Percentiles rank a stretch among this genome's conserved stretches.
Evolutionary conservation across 2,329 filamentous ascomycete genomes (phyloP).

Genomic region (Venturia carpophila): DNA sequence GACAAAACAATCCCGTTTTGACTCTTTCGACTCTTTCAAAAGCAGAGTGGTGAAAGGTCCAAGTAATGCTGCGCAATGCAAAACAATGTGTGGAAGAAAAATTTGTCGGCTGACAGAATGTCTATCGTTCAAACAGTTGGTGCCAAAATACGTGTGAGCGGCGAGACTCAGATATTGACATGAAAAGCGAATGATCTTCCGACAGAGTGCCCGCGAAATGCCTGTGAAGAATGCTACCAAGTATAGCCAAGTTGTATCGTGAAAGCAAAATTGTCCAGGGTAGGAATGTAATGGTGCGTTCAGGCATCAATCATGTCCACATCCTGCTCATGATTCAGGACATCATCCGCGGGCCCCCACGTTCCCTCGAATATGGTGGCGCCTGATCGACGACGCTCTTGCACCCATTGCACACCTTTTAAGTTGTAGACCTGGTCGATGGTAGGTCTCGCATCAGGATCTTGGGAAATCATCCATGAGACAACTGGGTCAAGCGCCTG

Average conservation of each 20-base stretch:
- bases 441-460: constrained; percentile 64
- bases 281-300: constrained; percentile 13
- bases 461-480: constrained; percentile 75
- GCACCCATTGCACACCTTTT: constrained; percentile 73
- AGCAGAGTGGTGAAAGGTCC: background rate
- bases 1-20: constrained; percentile 3
- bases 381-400: constrained; percentile 66
- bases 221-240: background rate
- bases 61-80: constrained; percentile 11
- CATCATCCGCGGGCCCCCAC: constrained; percentile 73
- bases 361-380: constrained; percentile 96
- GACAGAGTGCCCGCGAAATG: constrained; percentile 4
- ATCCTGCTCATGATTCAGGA: constrained; percentile 45
- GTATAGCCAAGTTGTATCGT: background rate
- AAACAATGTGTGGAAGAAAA: background rate
- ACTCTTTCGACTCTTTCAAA: background rate
- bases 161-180: background rate
- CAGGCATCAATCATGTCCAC: constrained; percentile 55
- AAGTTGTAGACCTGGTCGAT: constrained; percentile 65
- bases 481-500: constrained; percentile 79
- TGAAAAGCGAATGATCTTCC: constrained; percentile 3
- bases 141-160: constrained; percentile 1
- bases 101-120: background rate
- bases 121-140: constrained; percentile 4
- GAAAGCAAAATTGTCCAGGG: background rate